Conservation (phyloP, 176 grass and related monocot species). For the maize (Zea mays) region DNA sequence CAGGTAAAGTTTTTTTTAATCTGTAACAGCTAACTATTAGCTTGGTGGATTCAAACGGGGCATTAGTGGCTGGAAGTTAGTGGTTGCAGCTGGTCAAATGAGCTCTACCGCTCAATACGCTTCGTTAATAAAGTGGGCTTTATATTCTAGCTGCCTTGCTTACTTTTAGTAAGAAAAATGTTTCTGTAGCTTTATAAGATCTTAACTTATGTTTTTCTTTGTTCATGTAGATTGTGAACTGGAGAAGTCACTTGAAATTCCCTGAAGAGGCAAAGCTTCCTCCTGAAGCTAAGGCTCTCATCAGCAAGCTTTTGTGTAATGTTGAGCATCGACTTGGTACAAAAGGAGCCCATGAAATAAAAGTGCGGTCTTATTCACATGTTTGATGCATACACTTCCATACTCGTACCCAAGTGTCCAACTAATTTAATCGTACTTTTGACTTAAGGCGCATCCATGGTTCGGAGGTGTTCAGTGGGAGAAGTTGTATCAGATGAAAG, state of each 20-base stretch:
- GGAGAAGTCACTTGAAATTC: constrained; percentile 95
- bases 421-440: constrained; percentile 32
- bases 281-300: constrained; percentile 89
- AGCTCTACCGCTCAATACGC: constrained; percentile 8
- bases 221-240: constrained; percentile 83
- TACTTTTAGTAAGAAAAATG: constrained; percentile 4
- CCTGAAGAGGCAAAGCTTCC: constrained; percentile 96
- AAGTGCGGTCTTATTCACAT: constrained; percentile 44
- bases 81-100: constrained; percentile 20
- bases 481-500: constrained; percentile 90
- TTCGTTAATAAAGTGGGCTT: not conserved
- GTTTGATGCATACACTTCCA: constrained; percentile 9
- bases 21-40: not conserved
- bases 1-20: too few species aligned
- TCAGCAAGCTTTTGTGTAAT: constrained; percentile 90
- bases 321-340: constrained; percentile 90
- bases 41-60: not conserved
- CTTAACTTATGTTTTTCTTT: constrained; percentile 31
- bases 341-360: constrained; percentile 95
- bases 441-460: constrained; percentile 77
- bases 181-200: constrained; percentile 18
- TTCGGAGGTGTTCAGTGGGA: constrained; percentile 84
- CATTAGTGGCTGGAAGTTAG: not conserved
- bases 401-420: constrained; percentile 7
- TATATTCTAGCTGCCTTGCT: not conserved